Conservation (phyloP, 371 early-diverging fungal species). For the Haplosporangium sp. region DNA sequence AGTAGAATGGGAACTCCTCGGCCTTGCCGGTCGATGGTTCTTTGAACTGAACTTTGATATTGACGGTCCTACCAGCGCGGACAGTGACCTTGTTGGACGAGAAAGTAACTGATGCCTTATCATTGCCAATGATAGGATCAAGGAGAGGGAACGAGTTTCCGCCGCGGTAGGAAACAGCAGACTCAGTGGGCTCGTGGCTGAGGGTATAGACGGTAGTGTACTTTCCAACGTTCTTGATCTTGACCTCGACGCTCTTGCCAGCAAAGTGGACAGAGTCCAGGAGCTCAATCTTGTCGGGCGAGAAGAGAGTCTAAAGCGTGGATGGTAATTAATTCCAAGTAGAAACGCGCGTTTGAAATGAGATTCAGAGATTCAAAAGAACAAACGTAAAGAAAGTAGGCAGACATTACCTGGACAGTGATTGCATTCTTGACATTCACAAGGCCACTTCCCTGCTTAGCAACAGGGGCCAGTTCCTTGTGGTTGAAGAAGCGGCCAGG, state of each 20-base stretch:
- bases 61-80: slow-evolving; percentile 54
- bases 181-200: slow-evolving; percentile 56
- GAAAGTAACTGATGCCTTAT: slow-evolving; percentile 53
- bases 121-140: slow-evolving; percentile 42
- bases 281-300: slow-evolving; percentile 70
- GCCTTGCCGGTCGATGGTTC: slow-evolving; percentile 59
- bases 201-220: slow-evolving; percentile 62
- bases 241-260: slow-evolving; percentile 60
- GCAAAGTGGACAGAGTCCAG: slow-evolving; percentile 64
- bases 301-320: slow-evolving; percentile 60
- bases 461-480: slow-evolving; percentile 57
- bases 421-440: slow-evolving; percentile 73
- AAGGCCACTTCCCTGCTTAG: slow-evolving; percentile 78
- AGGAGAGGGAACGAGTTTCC: slow-evolving; percentile 41
- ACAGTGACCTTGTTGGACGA: slow-evolving; percentile 50
- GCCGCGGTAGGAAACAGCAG: slow-evolving; percentile 52
- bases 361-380: background rate
- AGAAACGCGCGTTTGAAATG: background rate
- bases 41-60: slow-evolving; percentile 55
- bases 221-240: slow-evolving; percentile 68
- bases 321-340: no score
- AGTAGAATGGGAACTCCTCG: slow-evolving; percentile 50
- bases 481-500: slow-evolving; percentile 57
- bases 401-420: slow-evolving; percentile 41
- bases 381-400: no score